Conservation (phyloP, 345 rosid genomes). For the Carallia brachiata region DNA sequence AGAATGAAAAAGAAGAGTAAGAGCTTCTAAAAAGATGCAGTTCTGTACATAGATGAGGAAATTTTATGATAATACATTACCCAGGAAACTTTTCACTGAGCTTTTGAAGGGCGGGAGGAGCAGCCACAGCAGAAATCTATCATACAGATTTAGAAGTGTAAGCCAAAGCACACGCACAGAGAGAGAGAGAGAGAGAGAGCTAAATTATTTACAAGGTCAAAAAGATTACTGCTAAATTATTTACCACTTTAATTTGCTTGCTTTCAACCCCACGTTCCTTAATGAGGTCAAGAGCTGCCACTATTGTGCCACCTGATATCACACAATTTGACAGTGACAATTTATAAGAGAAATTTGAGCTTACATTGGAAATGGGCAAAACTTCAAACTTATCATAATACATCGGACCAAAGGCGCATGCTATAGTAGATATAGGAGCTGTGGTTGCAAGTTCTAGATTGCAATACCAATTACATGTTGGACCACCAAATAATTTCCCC, state of each 20-base stretch:
- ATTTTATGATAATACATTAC: constrained; percentile 32
- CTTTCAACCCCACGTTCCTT: constrained; percentile 65
- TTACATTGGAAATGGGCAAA: too few relatives aligned
- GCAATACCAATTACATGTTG: too few relatives aligned
- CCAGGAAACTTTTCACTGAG: constrained; percentile 93
- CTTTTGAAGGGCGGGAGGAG: constrained; percentile 91
- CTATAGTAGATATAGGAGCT: too few relatives aligned
- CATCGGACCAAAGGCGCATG: too few relatives aligned
- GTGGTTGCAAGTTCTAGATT: too few relatives aligned
- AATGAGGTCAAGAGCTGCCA: constrained; percentile 68
- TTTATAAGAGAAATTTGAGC: too few relatives aligned
- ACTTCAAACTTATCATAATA: too few relatives aligned
- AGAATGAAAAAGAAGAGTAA: constrained; percentile 9
- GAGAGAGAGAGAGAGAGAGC: too few relatives aligned
- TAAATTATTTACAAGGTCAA: too few relatives aligned
- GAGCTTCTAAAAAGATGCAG: not conserved
- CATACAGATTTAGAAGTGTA: constrained; percentile 12
- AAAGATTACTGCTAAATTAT: constrained; percentile 5
- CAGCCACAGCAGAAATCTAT: constrained; percentile 89
- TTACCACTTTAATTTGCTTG: constrained; percentile 91
- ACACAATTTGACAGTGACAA: not conserved
- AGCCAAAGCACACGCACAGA: too few relatives aligned
- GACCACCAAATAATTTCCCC: too few relatives aligned
- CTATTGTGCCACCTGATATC: constrained; percentile 75
- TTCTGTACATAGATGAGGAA: not conserved